Evolutionary conservation across 352 stramenopile species (phyloP).

Genomic region (Pythium guiyangense): DNA sequence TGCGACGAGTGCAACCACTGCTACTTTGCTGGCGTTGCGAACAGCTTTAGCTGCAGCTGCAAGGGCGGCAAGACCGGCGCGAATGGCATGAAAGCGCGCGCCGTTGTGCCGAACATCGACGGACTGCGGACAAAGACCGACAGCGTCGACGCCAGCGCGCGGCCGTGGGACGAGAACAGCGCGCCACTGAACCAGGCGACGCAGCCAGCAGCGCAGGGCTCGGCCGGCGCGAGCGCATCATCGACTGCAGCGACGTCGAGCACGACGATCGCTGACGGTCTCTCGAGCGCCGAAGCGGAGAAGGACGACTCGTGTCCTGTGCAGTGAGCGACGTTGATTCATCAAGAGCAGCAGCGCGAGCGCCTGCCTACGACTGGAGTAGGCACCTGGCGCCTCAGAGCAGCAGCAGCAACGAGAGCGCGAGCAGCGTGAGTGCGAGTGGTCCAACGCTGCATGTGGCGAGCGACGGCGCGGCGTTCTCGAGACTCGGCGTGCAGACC

Average conservation of each 20-base stretch:
- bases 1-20: slow-evolving; percentile 81
- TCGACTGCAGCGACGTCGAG: background rate
- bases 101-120: slow-evolving; percentile 38
- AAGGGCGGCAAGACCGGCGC: slow-evolving; percentile 24
- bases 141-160: background rate
- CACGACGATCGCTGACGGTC: slow-evolving; percentile 15
- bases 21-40: slow-evolving; percentile 82
- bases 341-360: too few relatives aligned
- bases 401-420: slow-evolving; percentile 3
- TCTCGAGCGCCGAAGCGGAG: slow-evolving; percentile 36
- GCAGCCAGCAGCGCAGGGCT: background rate
- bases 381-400: background rate
- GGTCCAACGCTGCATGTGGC: too few relatives aligned
- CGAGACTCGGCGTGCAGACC: slow-evolving; percentile 80
- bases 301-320: slow-evolving; percentile 62
- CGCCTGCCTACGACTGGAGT: background rate
- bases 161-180: slow-evolving; percentile 23
- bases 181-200: slow-evolving; percentile 21
- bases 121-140: slow-evolving; percentile 5
- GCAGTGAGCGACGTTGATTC: slow-evolving; percentile 30
- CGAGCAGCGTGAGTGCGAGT: background rate
- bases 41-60: slow-evolving; percentile 81
- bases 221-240: background rate
- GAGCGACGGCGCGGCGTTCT: slow-evolving; percentile 32
- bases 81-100: slow-evolving; percentile 37